Percentiles rank a stretch among this genome's conserved stretches.
phyloP scores from a whole-genome alignment of 208 protist genomes.

The Trypanosoma rangeli region DNA sequence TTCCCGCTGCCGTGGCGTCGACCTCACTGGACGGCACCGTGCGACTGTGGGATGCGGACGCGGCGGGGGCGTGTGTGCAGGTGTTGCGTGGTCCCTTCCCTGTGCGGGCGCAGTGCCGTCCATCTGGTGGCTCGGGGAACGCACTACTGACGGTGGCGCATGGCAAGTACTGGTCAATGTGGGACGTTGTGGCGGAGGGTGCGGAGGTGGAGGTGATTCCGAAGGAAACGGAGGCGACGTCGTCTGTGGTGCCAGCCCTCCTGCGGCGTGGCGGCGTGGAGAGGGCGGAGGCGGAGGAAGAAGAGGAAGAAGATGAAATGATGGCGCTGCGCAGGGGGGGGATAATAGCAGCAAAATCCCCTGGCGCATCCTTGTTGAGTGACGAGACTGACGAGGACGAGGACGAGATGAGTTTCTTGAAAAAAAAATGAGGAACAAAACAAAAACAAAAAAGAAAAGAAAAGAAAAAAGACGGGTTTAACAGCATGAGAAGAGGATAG shows the following conservation, averaged over 20 bases:
- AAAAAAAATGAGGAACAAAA: constrained; percentile 10
- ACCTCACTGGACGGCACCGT: constrained; percentile 82
- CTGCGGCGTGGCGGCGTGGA: constrained; percentile 3
- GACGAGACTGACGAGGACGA: constrained; percentile 32
- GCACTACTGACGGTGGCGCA: constrained; percentile 35
- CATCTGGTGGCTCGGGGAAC: constrained; percentile 29
- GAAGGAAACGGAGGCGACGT: constrained; percentile 24
- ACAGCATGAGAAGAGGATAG: neutral
- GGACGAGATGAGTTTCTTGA: constrained; percentile 48
- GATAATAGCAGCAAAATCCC: neutral
- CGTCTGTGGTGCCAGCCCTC: neutral
- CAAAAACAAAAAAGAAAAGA: constrained; percentile 3
- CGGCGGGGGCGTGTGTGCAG: constrained; percentile 46
- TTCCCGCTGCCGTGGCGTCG: constrained; percentile 57
- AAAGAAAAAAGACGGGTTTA: neutral
- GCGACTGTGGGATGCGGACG: constrained; percentile 75
- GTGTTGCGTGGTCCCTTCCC: constrained; percentile 47
- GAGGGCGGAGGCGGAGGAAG: constrained; percentile 27
- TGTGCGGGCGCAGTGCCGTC: constrained; percentile 64
- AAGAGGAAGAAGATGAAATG: constrained; percentile 47
- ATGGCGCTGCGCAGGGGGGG: constrained; percentile 24
- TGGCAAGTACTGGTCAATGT: constrained; percentile 72
- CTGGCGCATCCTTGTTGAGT: neutral
- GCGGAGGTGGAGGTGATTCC: constrained; percentile 28
- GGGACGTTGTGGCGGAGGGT: constrained; percentile 34